Conservation (phyloP, 2,329 filamentous ascomycete species). For the Ceratocystis papillata region DNA sequence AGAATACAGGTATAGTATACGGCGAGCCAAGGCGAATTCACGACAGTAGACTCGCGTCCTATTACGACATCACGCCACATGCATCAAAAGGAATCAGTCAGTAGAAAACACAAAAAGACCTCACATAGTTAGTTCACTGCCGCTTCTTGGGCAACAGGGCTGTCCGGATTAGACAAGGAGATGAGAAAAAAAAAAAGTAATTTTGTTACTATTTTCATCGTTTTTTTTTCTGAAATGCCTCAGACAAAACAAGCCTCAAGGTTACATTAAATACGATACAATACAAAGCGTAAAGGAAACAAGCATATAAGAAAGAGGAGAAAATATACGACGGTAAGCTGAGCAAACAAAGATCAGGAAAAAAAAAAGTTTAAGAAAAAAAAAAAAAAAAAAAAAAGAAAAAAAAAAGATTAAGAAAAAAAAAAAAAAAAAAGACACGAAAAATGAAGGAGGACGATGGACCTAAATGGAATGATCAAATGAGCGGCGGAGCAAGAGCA, state of each 20-base stretch:
- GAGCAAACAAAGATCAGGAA: not conserved
- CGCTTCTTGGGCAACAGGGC: not conserved
- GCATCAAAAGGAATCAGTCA: not conserved
- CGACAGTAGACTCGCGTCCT: no score
- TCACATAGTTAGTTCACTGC: no score
- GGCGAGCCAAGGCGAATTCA: no score
- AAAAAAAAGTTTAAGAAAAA: not conserved
- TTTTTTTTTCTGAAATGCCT: constrained; percentile 8
- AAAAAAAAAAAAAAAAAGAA: constrained; percentile 1
- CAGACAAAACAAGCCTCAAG: not conserved
- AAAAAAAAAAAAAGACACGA: not conserved
- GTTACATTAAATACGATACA: not conserved
- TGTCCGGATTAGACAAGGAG: not conserved
- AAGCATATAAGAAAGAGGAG: not conserved
- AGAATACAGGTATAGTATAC: no score
- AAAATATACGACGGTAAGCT: not conserved
- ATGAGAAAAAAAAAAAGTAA: no score
- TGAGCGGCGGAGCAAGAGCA: not conserved
- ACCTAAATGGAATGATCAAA: constrained; percentile 11
- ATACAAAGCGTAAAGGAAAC: not conserved
- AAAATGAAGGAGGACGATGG: not conserved
- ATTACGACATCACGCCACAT: no score
- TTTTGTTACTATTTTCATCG: not conserved
- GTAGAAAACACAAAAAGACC: not conserved
- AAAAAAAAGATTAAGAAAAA: not conserved